Evolutionary conservation across 1,284 basidiomycete species (phyloP), one percentile per base, ranked within the genome.

Genomic region (Sanghuangporus baumii): DNA sequence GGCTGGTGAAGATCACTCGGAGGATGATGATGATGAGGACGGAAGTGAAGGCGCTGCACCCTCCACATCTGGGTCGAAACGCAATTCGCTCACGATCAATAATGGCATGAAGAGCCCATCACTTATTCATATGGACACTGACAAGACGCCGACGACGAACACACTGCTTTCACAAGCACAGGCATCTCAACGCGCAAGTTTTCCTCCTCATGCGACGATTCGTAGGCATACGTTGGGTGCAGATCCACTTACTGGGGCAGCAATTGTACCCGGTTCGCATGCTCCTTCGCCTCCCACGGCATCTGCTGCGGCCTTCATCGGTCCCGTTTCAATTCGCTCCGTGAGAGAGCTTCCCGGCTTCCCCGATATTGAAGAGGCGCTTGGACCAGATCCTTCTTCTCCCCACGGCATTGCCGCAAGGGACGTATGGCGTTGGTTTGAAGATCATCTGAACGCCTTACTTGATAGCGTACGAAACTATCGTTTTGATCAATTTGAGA

Each of bases 341-440:
- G 88, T 93, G 64, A 85, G 89, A 57, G 87, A 88, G 62, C 79
- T 93, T 69, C 80, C 86, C 0, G 84, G 88, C 69, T 93, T 93
- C 76, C 91, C 91, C 6, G 86, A 85, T 59, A 91, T 93, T 66
- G 90, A 92, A 66, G 91, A 93, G 75, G 91, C 91, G 23, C 81
- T 93, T 54, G 89, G 89, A 55, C 77, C 83, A 36, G 85, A 78
- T 69, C 88, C 88, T 18, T 83, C 86, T 18, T 86, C 89, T 56
- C 79, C 88, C 16, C 88, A 92, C 67, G 82, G 85, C 61, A 80
- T 89, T 23, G 86, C 87, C 62, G 91, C 90, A 14, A 82, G 90
- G 64, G 91, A 93, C 70, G 89, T 91, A 6, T 93, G 91, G 91
- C 80, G 79, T 43, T 92, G 90, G 89, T 93, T 93, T 79, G 86